Conservation (phyloP, 2,329 filamentous ascomycete species). For the Curvularia spicifera region DNA sequence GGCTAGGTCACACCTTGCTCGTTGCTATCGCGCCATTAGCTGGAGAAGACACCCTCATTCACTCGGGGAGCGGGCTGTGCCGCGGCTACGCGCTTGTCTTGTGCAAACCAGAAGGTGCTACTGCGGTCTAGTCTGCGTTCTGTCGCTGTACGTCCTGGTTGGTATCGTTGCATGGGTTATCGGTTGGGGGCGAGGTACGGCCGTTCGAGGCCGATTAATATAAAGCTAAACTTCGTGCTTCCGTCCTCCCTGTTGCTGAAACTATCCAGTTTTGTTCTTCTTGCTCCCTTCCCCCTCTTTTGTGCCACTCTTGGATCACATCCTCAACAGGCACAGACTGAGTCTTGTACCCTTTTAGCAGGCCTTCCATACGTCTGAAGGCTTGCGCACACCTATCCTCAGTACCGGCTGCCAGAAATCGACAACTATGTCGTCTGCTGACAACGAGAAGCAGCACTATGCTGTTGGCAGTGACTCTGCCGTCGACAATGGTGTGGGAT, state of each 20-base stretch:
- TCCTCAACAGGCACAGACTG: not conserved
- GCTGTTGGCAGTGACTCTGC: conserved; percentile 22
- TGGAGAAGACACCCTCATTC: conserved; percentile 26
- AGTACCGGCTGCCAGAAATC: not conserved
- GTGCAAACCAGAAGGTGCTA: conserved; percentile 18
- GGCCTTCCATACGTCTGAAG: not conserved
- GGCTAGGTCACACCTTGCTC: conserved; percentile 20
- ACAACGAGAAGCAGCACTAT: conserved; percentile 39
- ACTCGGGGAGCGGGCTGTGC: conserved; percentile 20
- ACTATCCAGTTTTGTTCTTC: conserved; percentile 24
- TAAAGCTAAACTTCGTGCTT: conserved; percentile 37
- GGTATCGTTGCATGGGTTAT: not conserved
- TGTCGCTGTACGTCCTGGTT: conserved; percentile 4
- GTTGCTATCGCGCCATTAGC: conserved; percentile 23
- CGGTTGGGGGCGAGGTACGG: conserved; percentile 24
- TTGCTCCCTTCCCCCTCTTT: conserved; percentile 15
- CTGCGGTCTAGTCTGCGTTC: conserved; percentile 17
- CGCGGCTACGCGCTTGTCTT: conserved; percentile 22
- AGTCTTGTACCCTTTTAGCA: not conserved
- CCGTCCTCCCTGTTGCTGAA: conserved; percentile 16
- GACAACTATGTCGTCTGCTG: conserved; percentile 32
- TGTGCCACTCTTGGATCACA: not conserved
- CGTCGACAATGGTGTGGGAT: conserved; percentile 31
- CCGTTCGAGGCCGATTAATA: conserved; percentile 23
- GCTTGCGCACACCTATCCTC: not conserved